A percentile compares a stretch with the other conserved stretches of the same genome.
phyloP scores from a whole-genome alignment of 1,284 basidiomycete genomes.

The Leccinum cinnamomeum region DNA sequence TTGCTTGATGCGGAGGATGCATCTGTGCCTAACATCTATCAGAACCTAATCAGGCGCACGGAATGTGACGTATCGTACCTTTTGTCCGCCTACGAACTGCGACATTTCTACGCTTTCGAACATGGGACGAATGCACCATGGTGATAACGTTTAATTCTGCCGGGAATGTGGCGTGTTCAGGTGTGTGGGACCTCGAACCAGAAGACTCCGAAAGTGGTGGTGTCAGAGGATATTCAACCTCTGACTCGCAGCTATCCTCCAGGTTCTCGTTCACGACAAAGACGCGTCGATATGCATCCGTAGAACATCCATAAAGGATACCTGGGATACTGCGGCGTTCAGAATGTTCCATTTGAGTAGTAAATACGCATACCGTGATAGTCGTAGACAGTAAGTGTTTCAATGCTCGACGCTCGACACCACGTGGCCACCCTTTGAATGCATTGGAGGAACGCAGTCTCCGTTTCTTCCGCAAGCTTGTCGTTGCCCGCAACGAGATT shows the following conservation, averaged over 20 bases:
- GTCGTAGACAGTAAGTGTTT: conserved; percentile 67
- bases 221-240: conserved; percentile 65
- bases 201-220: conserved; percentile 71
- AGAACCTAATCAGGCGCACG: conserved; percentile 7
- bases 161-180: conserved; percentile 36
- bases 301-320: conserved; percentile 43
- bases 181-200: conserved; percentile 59
- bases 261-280: conserved; percentile 30
- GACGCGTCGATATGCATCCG: conserved; percentile 41
- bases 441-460: conserved; percentile 48
- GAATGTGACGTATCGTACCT: conserved; percentile 21
- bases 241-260: conserved; percentile 48
- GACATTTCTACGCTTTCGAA: conserved; percentile 27
- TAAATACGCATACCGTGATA: conserved; percentile 51
- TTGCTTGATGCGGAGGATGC: conserved; percentile 16
- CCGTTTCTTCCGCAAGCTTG: conserved; percentile 36
- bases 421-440: conserved; percentile 55
- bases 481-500: conserved; percentile 48
- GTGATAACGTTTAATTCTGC: conserved; percentile 40
- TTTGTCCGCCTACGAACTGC: conserved; percentile 26
- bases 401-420: conserved; percentile 59
- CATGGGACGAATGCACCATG: conserved; percentile 27
- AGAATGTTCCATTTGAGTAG: conserved; percentile 7
- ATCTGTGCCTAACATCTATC: conserved; percentile 12
- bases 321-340: conserved; percentile 39